Percentiles rank a stretch among this genome's conserved stretches.
Conservation (phyloP, 2,329 filamentous ascomycete species). For the Aspergillus viridinutans region DNA sequence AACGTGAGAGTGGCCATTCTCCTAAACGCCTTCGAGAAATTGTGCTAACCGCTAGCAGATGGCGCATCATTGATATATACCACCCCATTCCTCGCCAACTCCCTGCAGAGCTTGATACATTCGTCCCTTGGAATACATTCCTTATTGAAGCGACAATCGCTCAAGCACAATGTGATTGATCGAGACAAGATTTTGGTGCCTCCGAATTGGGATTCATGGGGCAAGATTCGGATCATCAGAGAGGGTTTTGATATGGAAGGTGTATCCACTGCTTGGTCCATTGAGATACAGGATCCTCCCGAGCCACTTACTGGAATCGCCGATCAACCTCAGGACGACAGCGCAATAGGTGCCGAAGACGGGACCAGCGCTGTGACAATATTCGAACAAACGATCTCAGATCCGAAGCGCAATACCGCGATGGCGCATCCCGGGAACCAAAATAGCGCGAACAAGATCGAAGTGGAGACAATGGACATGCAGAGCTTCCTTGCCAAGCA, state of each 20-base stretch:
- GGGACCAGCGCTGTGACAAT: slow-evolving; percentile 62
- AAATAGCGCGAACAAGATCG: slow-evolving; percentile 40
- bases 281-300: slow-evolving; percentile 64
- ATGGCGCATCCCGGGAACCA: slow-evolving; percentile 49
- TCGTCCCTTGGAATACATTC: slow-evolving; percentile 83
- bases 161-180: slow-evolving; percentile 89
- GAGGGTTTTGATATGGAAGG: slow-evolving; percentile 90
- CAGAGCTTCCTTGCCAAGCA: slow-evolving; percentile 75
- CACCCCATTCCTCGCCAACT: slow-evolving; percentile 69
- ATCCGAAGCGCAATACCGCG: slow-evolving; percentile 63
- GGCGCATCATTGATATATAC: slow-evolving; percentile 83
- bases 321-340: slow-evolving; percentile 22
- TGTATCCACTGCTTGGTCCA: slow-evolving; percentile 78
- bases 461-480: slow-evolving; percentile 67
- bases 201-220: slow-evolving; percentile 98
- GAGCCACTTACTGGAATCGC: slow-evolving; percentile 22
- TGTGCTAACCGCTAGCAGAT: slow-evolving; percentile 48
- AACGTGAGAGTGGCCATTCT: slow-evolving; percentile 57
- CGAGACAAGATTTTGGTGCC: slow-evolving; percentile 91
- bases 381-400: slow-evolving; percentile 75
- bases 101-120: slow-evolving; percentile 74
- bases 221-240: slow-evolving; percentile 86
- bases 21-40: neutral
- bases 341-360: slow-evolving; percentile 20
- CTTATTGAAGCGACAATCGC: slow-evolving; percentile 68